Base-by-base conservation (phyloP, 192 early-diverging fungal genomes). In the Gaertneriomyces sp. region DNA sequence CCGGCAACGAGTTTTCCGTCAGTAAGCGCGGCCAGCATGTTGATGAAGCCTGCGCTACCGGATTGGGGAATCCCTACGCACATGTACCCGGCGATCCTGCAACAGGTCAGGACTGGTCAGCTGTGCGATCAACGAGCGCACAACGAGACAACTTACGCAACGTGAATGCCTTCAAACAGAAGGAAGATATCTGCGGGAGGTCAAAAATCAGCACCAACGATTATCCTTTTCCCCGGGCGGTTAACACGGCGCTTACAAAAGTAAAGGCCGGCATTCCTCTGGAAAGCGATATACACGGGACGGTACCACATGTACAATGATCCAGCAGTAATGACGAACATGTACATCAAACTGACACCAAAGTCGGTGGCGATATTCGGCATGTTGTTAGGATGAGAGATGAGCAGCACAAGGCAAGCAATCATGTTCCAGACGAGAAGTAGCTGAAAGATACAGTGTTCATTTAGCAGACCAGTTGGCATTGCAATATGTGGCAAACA, bases 301-400 rank as follows among this genome's bases (percentile, higher is more conserved):
- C 91, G 85, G 74, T 94, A 94, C 92, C 92, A 93, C 53, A 89
- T 41, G 73, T 91, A 89, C 75, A 94, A 90, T 58, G 89, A 90
- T 3, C 81, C 81, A 4, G 78, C 73, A 8, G 82, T 85, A 60
- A 91, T 88, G 87, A 81, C 59, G 87, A 55, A 58, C 12, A 66
- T 43, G 14, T 57, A 57, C 17, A 57, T n/a, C 1, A 63, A 77
- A 64, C 88, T 82, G 2, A 89, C 89, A 10, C 90, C 91, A 76
- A 93, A 86, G 76, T 87, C 86, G n/a, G 87, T 80, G 11, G 88
- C 85, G 7, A 87, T 79, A 60, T 84, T 87, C 7, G 85, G 80
- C 53, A 91, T 76, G 41, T 84, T 85, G 2, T 64, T 62, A 6
- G 80, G 73, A 60, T 88, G 87, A 3, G 86, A 85, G 42, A 91